Conservation (phyloP, 164 flowering plant genomes). For the grape (Vitis vinifera) region ASM3070453v1 NC_081813.1:3457501-3458000, state of each 20-base stretch:
- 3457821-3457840: slow-evolving; percentile 34
- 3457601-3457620: background rate
- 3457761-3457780: slow-evolving; percentile 28
- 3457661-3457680: background rate
- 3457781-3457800: slow-evolving; percentile 42
- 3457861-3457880: slow-evolving; percentile 45
- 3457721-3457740: slow-evolving; percentile 23
- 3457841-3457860: slow-evolving; percentile 40
- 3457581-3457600: slow-evolving; percentile 3
- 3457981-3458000: slow-evolving; percentile 51
- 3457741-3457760: slow-evolving; percentile 39
- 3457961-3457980: slow-evolving; percentile 82
- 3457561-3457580: too few relatives aligned
- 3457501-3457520: too few relatives aligned
- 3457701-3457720: slow-evolving; percentile 9
- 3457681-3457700: background rate
- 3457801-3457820: slow-evolving; percentile 4
- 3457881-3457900: slow-evolving; percentile 57
- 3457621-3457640: background rate
- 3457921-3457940: slow-evolving; percentile 57
- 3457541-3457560: too few relatives aligned
- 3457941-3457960: slow-evolving; percentile 60
- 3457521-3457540: too few relatives aligned
- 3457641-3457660: slow-evolving; percentile 2
- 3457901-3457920: slow-evolving; percentile 50